Evolutionary conservation across 306 rosid species (phyloP).

Genomic region (Corylus americana): DNA sequence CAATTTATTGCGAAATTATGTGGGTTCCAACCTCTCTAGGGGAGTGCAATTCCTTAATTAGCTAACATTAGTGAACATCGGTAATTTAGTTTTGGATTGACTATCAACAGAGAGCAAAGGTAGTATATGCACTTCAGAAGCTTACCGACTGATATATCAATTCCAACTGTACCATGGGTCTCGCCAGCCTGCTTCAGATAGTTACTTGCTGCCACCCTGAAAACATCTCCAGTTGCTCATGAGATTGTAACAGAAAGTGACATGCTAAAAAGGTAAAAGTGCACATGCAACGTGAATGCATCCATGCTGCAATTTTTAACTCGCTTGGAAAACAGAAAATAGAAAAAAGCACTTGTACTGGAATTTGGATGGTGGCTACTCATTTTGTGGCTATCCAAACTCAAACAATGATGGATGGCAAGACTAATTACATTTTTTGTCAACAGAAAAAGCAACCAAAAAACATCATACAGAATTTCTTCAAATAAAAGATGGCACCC

Average conservation of each 20-base stretch:
- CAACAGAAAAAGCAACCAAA: not conserved
- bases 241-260: not conserved
- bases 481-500: too few species aligned
- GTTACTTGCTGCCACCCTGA: constrained; percentile 69
- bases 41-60: not conserved
- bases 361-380: not conserved
- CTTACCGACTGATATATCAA: constrained; percentile 76
- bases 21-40: not conserved
- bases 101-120: not conserved
- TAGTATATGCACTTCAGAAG: constrained; percentile 10
- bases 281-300: not conserved
- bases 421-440: not conserved
- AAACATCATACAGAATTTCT: not conserved
- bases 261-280: not conserved
- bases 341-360: not conserved
- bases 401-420: not conserved
- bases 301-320: not conserved
- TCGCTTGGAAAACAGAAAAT: not conserved
- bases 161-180: constrained; percentile 70
- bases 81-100: not conserved
- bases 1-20: not conserved
- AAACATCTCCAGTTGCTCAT: constrained; percentile 22
- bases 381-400: not conserved
- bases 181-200: constrained; percentile 87
- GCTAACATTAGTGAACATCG: not conserved